Conservation (phyloP, 2,329 filamentous ascomycete species). For the Colletotrichum lupini region DNA sequence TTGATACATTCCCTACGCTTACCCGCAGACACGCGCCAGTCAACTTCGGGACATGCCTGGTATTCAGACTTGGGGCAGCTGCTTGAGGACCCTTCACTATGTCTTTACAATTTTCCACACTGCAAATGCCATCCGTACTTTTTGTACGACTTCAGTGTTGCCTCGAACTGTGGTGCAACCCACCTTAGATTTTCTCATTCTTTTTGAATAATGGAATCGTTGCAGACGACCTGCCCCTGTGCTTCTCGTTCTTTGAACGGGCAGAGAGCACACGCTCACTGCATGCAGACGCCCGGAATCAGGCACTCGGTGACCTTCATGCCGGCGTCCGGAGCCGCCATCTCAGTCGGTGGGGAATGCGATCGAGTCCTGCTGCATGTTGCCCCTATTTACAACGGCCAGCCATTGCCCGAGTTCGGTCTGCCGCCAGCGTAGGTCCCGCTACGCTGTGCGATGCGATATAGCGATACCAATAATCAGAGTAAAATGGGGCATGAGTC, state of each 20-base stretch:
- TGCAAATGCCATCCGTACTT: slow-evolving; percentile 28
- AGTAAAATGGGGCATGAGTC: slow-evolving; percentile 14
- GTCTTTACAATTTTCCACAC: slow-evolving; percentile 16
- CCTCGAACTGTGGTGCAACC: slow-evolving; percentile 22
- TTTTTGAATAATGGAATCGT: neutral
- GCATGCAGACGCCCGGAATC: slow-evolving; percentile 1
- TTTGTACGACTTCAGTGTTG: neutral
- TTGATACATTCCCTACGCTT: neutral
- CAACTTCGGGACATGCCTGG: neutral
- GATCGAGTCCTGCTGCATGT: slow-evolving; percentile 31
- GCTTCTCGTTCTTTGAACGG: neutral
- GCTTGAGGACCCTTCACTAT: neutral
- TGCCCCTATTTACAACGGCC: neutral
- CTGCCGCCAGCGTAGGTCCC: neutral
- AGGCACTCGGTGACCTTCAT: slow-evolving; percentile 7
- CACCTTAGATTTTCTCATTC: neutral
- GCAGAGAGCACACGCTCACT: neutral
- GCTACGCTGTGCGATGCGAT: neutral
- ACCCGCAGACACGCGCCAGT: neutral
- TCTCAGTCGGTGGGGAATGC: slow-evolving; percentile 28
- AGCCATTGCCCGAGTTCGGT: neutral
- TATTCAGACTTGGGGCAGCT: neutral
- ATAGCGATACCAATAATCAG: slow-evolving; percentile 8
- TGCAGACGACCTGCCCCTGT: neutral
- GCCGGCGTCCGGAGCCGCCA: slow-evolving; percentile 31